Conservation (phyloP, 169 alveolate species). For the Pseudocohnilembus persalinus region DNA sequence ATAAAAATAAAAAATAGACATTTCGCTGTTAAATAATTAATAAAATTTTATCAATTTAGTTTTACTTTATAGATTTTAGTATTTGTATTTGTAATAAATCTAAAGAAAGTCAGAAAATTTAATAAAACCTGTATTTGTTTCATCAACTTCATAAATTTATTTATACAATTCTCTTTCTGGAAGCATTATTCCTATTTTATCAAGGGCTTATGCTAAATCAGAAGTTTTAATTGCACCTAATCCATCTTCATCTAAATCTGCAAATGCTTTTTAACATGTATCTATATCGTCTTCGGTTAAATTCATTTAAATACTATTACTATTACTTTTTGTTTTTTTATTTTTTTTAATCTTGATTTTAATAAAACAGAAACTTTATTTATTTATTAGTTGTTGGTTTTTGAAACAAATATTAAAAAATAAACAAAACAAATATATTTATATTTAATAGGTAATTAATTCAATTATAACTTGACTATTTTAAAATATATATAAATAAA, state of each 20-base stretch:
- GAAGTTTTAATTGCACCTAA: conserved; percentile 55
- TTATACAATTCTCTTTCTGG: conserved; percentile 63
- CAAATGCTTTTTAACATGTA: conserved; percentile 56
- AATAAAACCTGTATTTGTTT: conserved; percentile 63
- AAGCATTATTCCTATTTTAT: conserved; percentile 51
- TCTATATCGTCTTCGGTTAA: conserved; percentile 46
- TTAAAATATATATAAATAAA: too few relatives aligned
- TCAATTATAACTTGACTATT: background rate
- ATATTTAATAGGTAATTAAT: background rate
- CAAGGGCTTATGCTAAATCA: conserved; percentile 54
- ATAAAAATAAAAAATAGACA: conserved; percentile 9
- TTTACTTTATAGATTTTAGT: conserved; percentile 24
- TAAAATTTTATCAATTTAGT: background rate
- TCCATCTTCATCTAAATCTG: conserved; percentile 65
- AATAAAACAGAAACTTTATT: too few relatives aligned
- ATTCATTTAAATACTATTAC: conserved; percentile 21
- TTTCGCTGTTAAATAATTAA: background rate
- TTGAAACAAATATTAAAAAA: background rate
- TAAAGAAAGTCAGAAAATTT: conserved; percentile 42
- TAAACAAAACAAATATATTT: background rate
- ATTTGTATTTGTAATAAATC: conserved; percentile 34
- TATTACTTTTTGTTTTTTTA: background rate
- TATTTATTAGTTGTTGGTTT: background rate
- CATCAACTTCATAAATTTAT: conserved; percentile 67
- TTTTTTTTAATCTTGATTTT: too few relatives aligned